A percentile compares a stretch with the other conserved stretches of the same genome.
phyloP scores from a whole-genome alignment of 148 eudicot species.

The Rhododendron henanense region DNA sequence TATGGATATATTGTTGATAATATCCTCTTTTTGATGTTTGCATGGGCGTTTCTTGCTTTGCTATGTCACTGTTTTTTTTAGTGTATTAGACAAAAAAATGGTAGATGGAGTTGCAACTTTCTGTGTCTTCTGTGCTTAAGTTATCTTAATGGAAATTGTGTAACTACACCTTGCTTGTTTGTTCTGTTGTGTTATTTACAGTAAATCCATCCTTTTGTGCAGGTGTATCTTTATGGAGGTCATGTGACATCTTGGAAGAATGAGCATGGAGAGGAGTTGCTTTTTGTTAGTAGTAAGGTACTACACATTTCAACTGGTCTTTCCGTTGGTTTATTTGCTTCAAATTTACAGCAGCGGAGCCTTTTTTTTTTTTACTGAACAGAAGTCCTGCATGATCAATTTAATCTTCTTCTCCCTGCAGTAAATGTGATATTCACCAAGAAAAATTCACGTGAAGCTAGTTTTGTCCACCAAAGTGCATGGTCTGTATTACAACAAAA shows the following conservation, averaged over 20 bases:
- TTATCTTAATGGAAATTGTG: background rate
- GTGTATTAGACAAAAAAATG: background rate
- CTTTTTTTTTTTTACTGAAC: background rate
- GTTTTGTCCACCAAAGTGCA: background rate
- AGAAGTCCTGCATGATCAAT: background rate
- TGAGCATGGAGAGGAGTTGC: constrained; percentile 81
- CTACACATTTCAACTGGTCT: constrained; percentile 11
- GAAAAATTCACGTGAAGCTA: background rate
- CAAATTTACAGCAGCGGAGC: too few species aligned
- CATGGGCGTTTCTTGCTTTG: background rate
- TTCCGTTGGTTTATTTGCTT: background rate
- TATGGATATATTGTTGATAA: background rate
- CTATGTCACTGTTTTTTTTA: background rate
- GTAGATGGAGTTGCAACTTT: background rate
- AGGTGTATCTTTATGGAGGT: constrained; percentile 88
- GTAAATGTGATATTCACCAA: background rate
- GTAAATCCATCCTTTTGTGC: constrained; percentile 13
- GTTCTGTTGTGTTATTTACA: background rate
- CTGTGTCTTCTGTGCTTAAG: background rate
- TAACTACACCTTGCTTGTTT: background rate
- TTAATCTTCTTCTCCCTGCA: background rate
- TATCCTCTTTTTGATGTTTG: background rate
- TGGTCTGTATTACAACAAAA: too few species aligned
- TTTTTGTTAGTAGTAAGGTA: constrained; percentile 90
- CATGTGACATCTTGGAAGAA: constrained; percentile 99